These are phyloP conservation scores for Microsporum ferrugineum DNA, from an alignment of 2,329 filamentous ascomycete genomes.

Conservation along the genomic window DNA sequence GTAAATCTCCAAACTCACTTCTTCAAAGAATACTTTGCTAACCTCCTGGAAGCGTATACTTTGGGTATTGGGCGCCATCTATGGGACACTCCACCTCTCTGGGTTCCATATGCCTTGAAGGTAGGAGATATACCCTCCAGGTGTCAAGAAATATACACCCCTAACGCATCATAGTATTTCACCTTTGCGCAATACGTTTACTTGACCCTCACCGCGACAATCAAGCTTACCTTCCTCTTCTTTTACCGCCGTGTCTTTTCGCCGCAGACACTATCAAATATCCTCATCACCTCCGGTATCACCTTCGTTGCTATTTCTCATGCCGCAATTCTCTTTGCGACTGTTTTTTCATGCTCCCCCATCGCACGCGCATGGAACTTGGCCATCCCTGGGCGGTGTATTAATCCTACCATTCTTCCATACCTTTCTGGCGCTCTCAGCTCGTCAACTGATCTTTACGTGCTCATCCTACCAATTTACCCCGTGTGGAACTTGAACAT, in stretches of 20 bases:
- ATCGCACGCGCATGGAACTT: constrained; percentile 15
- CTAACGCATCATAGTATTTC: constrained; percentile 1
- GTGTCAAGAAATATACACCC: background rate
- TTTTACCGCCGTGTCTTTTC: constrained; percentile 4
- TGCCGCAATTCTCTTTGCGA: constrained; percentile 15
- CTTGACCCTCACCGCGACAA: background rate
- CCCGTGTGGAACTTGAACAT: constrained; percentile 1
- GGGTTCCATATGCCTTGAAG: background rate
- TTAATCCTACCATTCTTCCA: constrained; percentile 9
- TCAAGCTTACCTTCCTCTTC: constrained; percentile 4
- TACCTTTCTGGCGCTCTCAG: background rate
- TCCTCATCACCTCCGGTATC: constrained; percentile 2
- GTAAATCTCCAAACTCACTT: background rate
- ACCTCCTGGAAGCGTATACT: background rate
- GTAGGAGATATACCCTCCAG: background rate
- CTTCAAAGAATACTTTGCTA: background rate
- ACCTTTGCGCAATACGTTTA: constrained; percentile 4
- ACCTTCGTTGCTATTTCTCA: constrained; percentile 16
- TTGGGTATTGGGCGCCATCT: constrained; percentile 2
- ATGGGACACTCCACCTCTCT: constrained; percentile 1
- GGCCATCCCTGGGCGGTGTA: constrained; percentile 12
- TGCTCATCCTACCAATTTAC: constrained; percentile 4
- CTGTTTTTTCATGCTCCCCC: constrained; percentile 15
- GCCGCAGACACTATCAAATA: background rate
- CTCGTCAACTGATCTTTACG: background rate